A percentile compares a stretch with the other conserved stretches of the same genome.
Evolutionary conservation across 2,329 filamentous ascomycete species (phyloP).

Genomic region (Cordyceps cateniannulata): DNA sequence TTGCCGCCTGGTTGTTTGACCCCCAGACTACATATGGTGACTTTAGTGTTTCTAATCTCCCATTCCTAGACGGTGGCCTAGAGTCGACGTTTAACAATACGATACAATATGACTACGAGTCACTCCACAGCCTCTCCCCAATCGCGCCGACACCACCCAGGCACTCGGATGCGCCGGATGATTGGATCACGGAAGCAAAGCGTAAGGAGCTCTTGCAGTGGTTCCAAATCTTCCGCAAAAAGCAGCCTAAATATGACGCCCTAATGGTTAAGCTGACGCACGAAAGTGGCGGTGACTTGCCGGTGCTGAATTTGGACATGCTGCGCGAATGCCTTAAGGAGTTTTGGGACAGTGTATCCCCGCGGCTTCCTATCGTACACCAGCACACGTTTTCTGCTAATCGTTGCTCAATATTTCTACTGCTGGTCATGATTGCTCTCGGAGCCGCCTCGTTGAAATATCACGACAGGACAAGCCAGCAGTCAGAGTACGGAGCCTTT

Average conservation of each 20-base stretch:
- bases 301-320: constrained; percentile 64
- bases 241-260: constrained; percentile 34
- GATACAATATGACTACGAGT: constrained; percentile 46
- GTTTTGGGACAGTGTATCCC: constrained; percentile 82
- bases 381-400: constrained; percentile 79
- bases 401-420: constrained; percentile 67
- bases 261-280: constrained; percentile 29
- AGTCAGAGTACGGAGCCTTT: constrained; percentile 39
- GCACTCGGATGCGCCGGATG: constrained; percentile 33
- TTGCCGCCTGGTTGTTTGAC: constrained; percentile 47
- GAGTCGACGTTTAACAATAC: constrained; percentile 46
- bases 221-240: constrained; percentile 37
- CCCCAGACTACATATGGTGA: constrained; percentile 35
- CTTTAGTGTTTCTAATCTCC: constrained; percentile 35
- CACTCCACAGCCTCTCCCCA: constrained; percentile 40
- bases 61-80: constrained; percentile 43
- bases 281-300: constrained; percentile 36
- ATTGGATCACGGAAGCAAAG: constrained; percentile 37
- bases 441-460: constrained; percentile 75
- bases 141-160: constrained; percentile 37
- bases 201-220: constrained; percentile 38
- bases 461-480: constrained; percentile 46
- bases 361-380: constrained; percentile 81
- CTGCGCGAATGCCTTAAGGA: constrained; percentile 80
- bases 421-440: constrained; percentile 77